Base-by-base conservation (phyloP, 1,139 yeast species). In the Sugiyamaella castrensis region DNA sequence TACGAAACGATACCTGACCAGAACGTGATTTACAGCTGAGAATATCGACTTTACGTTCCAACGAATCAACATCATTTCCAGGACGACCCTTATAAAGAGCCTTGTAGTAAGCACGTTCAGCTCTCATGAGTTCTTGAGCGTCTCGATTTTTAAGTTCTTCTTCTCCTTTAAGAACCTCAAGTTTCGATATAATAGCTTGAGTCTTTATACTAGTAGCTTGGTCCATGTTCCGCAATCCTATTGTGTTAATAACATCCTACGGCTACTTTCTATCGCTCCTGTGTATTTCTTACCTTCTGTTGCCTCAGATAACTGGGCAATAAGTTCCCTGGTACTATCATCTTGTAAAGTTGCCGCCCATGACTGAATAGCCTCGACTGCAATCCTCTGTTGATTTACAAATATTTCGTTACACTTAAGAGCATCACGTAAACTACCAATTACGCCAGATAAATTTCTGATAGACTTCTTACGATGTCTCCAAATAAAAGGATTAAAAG, bases 31-130 rank as follows among this genome's bases (percentile, higher is more conserved):
- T 48, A 24, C 34, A 40, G 26, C 46, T 43, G 28, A 54, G 54
- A n/a, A 36, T 43, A 12, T 50, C 52, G 38, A 55, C 53, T 4
- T 37, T 46, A 12, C 50, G 45, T 29, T 56, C 58, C 39, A 59
- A 47, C 8, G 37, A 46, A 11, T 51, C 57, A 9, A 56, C 44
- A 13, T 54, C 59, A 5, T 39, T 32, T 11, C 43, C 38, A 7
- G 55, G 39, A 15, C 52, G 38, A 35, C 53, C 53, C 38, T 58
- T 59, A 42, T 59, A 59, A 27, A 55, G 43, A 1, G 60, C 56
- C 26, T 51, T 53, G 37, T 56, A 56, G 29, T 52, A 56, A 4
- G 53, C 49, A 31, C 49, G 48, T 37, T 57, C 60, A 8, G 59
- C 55, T 15, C 43, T 46, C 3, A 39, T 37, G 19, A 56, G 41